Evolutionary conservation across 2,329 filamentous ascomycete genomes (phyloP), one percentile per base, ranked within the genome.

Genomic region (Talaromyces sp.): DNA sequence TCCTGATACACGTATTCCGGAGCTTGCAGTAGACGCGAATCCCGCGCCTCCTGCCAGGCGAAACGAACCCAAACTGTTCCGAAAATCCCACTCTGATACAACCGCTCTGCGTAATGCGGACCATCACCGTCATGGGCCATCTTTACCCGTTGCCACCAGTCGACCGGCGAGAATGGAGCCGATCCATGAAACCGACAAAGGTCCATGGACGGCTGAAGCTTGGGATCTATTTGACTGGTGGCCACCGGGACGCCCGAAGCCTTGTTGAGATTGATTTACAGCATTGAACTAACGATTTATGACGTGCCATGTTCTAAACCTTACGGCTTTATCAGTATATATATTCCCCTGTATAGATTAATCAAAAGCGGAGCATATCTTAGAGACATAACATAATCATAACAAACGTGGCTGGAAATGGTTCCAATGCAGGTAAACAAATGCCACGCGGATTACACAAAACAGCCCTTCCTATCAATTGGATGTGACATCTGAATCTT

Each of bases 161-260:
- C 65, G 64, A 18, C 65, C 62, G 28, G 64, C 68, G 8, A 63
- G 68, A 9, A 36, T 36, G 6, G 50, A 59, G 8, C n/a, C 31
- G 3, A 51, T 42, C 27, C 65, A 68, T 16, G 65, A 68, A 28
- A 62, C 63, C 5, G 74, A 76, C 50, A 67, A 73, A 61, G 76
- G 76, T 0, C 76, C 76, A 0, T 79, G 76, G 76, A 78, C 76
- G 5, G 67, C 68, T 0, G 76, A 79, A 63, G 76, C 76, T 14
- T 66, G 76, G 30, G 75, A 78, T 66, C 66, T 79, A 23, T 78
- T 78, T 65, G 76, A 78, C 52, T 78, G 75, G 64, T 78, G 76
- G 76, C 76, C 76, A 16, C 70, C 71, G 6, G 75, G 70, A n/a
- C 68, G 73, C 56, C 66, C 68, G 18, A 78, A 76, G 57, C 75